A percentile compares a stretch with the other conserved stretches of the same genome.
Evolutionary conservation across 1,284 basidiomycete genomes (phyloP).

Genomic region (Acaromyces ingoldii): DNA sequence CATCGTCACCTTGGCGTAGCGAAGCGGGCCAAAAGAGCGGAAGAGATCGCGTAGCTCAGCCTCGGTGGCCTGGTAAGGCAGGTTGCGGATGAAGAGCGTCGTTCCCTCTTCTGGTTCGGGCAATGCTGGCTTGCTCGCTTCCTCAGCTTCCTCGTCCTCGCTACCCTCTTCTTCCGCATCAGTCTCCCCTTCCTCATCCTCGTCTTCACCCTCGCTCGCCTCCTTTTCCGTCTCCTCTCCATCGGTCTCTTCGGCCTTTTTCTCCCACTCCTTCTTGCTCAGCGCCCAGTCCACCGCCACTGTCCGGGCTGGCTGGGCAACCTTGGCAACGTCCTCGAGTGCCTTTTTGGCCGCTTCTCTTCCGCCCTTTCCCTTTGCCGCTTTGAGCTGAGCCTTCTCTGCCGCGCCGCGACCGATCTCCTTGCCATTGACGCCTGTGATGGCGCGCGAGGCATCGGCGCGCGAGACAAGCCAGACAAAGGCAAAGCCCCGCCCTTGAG

Average conservation of each 20-base stretch:
- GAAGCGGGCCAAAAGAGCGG: constrained; percentile 75
- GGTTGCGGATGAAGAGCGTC: constrained; percentile 89
- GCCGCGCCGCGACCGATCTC: constrained; percentile 66
- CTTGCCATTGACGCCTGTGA: constrained; percentile 77
- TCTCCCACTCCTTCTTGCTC: constrained; percentile 86
- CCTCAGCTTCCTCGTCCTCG: constrained; percentile 33
- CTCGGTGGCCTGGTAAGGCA: constrained; percentile 72
- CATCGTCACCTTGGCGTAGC: constrained; percentile 87
- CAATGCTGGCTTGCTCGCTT: constrained; percentile 35
- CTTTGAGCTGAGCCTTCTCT: constrained; percentile 63
- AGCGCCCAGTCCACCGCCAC: constrained; percentile 96
- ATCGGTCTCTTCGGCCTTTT: constrained; percentile 56
- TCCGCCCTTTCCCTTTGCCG: constrained; percentile 61
- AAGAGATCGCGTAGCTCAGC: constrained; percentile 45
- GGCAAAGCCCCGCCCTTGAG: constrained; percentile 71
- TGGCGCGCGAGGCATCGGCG: constrained; percentile 77
- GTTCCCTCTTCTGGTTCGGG: constrained; percentile 59
- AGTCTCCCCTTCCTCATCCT: constrained; percentile 39
- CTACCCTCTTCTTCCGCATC: constrained; percentile 50
- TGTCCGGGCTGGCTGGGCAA: constrained; percentile 58
- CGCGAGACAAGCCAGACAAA: constrained; percentile 90
- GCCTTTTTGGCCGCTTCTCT: constrained; percentile 60
- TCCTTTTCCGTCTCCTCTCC: constrained; percentile 56
- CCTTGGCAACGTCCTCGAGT: constrained; percentile 24
- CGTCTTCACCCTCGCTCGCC: constrained; percentile 15